Base-by-base conservation (phyloP, 306 rosid genomes). In the Elaeagnus macrophylla region DNA sequence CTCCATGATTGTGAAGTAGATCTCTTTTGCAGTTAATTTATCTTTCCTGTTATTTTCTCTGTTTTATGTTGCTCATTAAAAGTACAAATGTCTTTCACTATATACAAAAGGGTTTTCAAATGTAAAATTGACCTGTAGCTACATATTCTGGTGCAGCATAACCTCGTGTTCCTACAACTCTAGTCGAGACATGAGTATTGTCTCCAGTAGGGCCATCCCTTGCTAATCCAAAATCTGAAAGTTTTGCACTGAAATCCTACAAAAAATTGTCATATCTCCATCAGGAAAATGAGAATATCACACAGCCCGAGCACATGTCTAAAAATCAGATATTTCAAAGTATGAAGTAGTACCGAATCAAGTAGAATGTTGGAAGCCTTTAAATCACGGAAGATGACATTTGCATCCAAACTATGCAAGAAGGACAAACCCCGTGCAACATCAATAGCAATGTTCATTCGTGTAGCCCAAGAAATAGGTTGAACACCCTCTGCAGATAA, bases 141-240 rank as follows among this genome's bases (percentile, higher is more conserved):
- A 86, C 84, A 62, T 90, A 90, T 67, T 90, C 97, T 9, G 97
- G 97, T 11, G 97, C 97, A 41, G 97, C 97, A 51, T 90, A 90
- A 58, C 97, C 97, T 58, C 74, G 84, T 20, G 97, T 86, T 72
- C 95, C 95, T 41, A 90, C 75, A 32, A 90, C 67, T 75, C 95
- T 60, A 61, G 97, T 90, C 9, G 97, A 90, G 45, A 90, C 97
- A 46, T 90, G 97, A 71, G 97, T 86, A 47, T 86, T 86, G 46
- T 90, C 97, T 51, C 97, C 95, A 1, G 94, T 90, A 5, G 95
- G 95, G n/a, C 95, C 95, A 62, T 90, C 95, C 63, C 95, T 90
- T 65, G 97, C 97, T 67, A 90, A 78, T 37, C 97, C 95, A 37
- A 90, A 90, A 78, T 86, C 97, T 1, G 95, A 90, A 57, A 90